Conservation (phyloP, 2,329 filamentous ascomycete species). For the Colletotrichum trifolii region DNA sequence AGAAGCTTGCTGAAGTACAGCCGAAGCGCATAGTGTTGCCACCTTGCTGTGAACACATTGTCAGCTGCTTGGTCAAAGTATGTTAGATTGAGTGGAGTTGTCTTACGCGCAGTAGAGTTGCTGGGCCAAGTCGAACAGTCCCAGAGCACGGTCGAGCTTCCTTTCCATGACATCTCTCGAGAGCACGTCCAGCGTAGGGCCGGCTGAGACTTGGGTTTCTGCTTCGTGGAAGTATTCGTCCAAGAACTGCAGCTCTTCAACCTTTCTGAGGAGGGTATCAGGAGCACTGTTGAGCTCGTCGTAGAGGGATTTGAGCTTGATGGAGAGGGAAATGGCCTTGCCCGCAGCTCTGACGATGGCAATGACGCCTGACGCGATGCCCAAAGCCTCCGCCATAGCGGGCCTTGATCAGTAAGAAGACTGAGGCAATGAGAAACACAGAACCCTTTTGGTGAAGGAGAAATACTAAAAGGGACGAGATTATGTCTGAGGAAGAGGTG, state of each 20-base stretch:
- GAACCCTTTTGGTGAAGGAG: background rate
- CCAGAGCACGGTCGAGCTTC: constrained; percentile 35
- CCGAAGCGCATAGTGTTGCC: background rate
- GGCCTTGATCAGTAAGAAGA: too few species aligned
- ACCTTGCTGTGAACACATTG: background rate
- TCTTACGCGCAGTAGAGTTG: constrained; percentile 39
- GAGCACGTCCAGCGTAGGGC: background rate
- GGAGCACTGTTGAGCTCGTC: constrained; percentile 36
- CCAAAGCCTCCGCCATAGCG: constrained; percentile 19
- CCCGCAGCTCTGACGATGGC: constrained; percentile 32
- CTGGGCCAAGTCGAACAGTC: constrained; percentile 36
- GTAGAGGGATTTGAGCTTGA: constrained; percentile 35
- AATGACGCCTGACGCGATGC: constrained; percentile 21
- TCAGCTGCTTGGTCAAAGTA: background rate
- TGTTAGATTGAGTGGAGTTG: accelerated
- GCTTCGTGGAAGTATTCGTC: constrained; percentile 8
- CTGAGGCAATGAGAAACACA: background rate
- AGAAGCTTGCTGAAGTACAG: too few species aligned
- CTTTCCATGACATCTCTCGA: constrained; percentile 29
- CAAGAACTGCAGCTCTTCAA: constrained; percentile 10
- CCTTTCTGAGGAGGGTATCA: background rate
- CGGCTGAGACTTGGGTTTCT: background rate
- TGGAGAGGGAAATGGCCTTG: constrained; percentile 28
- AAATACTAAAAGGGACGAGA: too few species aligned
- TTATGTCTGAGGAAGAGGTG: too few species aligned